A percentile compares a stretch with the other conserved stretches of the same genome.
These are phyloP conservation scores for Kwoniella heveanensis DNA, from an alignment of 768 basidiomycete genomes.

Conservation along the genomic window DNA sequence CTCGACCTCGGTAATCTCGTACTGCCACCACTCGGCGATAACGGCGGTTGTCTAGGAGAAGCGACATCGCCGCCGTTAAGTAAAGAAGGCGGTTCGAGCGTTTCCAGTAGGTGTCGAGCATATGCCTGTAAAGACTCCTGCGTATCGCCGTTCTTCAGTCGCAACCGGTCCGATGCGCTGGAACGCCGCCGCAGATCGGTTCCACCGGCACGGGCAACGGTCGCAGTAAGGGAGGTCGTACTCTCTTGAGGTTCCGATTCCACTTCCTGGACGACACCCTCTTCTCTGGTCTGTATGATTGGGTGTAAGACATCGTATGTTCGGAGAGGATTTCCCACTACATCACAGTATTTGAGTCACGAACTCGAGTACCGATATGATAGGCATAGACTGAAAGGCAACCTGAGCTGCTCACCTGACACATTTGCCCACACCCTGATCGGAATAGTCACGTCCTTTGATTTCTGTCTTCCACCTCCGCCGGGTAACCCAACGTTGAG, in stretches of 20 bases:
- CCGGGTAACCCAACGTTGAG: slow-evolving; percentile 60
- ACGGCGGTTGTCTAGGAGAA: slow-evolving; percentile 5
- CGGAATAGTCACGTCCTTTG: slow-evolving; percentile 72
- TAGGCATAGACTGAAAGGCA: neutral
- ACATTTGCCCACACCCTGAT: slow-evolving; percentile 89
- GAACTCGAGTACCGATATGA: neutral
- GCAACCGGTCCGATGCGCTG: slow-evolving; percentile 13
- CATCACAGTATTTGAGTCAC: neutral
- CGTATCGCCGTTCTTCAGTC: slow-evolving; percentile 19
- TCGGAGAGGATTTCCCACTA: slow-evolving; percentile 62
- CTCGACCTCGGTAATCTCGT: slow-evolving; percentile 10
- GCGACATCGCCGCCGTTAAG: neutral
- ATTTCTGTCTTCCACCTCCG: slow-evolving; percentile 59
- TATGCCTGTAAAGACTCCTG: slow-evolving; percentile 48
- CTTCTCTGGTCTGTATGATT: slow-evolving; percentile 59
- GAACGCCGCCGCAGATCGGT: slow-evolving; percentile 5
- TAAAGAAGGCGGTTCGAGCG: slow-evolving; percentile 33
- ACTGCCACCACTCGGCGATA: slow-evolving; percentile 3
- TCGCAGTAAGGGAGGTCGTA: slow-evolving; percentile 6
- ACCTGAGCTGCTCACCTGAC: slow-evolving; percentile 62
- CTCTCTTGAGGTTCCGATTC: neutral
- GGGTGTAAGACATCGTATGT: slow-evolving; percentile 88
- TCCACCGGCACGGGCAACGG: neutral
- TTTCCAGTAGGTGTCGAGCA: slow-evolving; percentile 49
- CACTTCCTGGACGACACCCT: slow-evolving; percentile 48